phyloP scores from a whole-genome alignment of 345 rosid genomes.

The Lumnitzera racemosa region DNA sequence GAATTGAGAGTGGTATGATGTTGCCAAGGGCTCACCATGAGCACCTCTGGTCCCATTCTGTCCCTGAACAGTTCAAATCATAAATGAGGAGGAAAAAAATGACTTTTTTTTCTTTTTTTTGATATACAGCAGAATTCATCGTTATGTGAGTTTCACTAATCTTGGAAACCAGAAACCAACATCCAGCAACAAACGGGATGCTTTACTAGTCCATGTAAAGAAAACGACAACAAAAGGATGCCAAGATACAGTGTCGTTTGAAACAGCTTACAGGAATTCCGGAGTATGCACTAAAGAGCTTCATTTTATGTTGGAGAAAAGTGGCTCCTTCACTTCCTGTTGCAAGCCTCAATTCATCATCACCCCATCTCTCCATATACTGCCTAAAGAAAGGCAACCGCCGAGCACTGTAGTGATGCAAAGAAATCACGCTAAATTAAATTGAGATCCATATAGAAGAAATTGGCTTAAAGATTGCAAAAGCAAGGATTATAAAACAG shows the following conservation, averaged over 20 bases:
- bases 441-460: no score
- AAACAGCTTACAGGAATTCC: conserved; percentile 53
- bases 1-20: conserved; percentile 80
- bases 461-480: no score
- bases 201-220: no score
- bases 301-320: conserved; percentile 49
- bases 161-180: no score
- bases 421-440: neutral
- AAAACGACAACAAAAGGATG: no score
- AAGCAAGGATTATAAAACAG: no score
- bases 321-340: conserved; percentile 47
- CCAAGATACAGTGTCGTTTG: no score
- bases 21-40: conserved; percentile 83
- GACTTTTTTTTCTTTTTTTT: neutral
- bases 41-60: conserved; percentile 44
- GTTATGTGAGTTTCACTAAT: no score
- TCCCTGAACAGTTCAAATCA: conserved; percentile 38
- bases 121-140: no score
- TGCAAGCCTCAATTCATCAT: conserved; percentile 65
- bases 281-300: conserved; percentile 67
- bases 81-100: conserved; percentile 1
- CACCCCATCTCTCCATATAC: conserved; percentile 42
- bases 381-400: conserved; percentile 22
- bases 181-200: no score
- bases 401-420: conserved; percentile 20